A percentile compares a stretch with the other conserved stretches of the same genome.
Conservation (phyloP, 2,329 filamentous ascomycete genomes). For the Talaromyces funiculosus region DNA sequence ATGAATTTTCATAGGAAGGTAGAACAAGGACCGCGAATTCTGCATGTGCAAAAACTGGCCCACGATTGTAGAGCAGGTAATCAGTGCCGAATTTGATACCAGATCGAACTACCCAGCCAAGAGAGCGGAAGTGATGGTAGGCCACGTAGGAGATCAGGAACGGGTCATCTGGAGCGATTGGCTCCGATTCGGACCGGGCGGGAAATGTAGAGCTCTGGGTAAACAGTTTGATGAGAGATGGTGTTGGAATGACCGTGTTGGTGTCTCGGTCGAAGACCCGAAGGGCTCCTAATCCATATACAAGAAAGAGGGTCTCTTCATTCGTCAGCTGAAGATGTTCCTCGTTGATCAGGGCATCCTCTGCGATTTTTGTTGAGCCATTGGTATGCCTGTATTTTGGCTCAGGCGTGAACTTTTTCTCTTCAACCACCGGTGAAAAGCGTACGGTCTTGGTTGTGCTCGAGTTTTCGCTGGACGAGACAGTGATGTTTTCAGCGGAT, state of each 20-base stretch:
- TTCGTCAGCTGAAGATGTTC: slow-evolving; percentile 90
- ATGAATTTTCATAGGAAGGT: slow-evolving; percentile 69
- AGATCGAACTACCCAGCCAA: slow-evolving; percentile 89
- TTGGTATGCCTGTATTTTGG: slow-evolving; percentile 15
- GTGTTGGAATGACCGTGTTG: slow-evolving; percentile 44
- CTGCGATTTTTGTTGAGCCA: slow-evolving; percentile 16
- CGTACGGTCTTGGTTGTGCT: slow-evolving; percentile 56
- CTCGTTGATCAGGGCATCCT: slow-evolving; percentile 43
- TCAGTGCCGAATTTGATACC: slow-evolving; percentile 95
- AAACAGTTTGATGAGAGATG: slow-evolving; percentile 61
- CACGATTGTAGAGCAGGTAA: slow-evolving; percentile 88
- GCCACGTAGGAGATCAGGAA: slow-evolving; percentile 84
- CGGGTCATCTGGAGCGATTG: slow-evolving; percentile 66
- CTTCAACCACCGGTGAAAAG: slow-evolving; percentile 63
- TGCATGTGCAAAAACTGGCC: slow-evolving; percentile 89
- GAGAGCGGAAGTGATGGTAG: slow-evolving; percentile 92
- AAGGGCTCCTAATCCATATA: slow-evolving; percentile 72
- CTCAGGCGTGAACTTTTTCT: slow-evolving; percentile 50
- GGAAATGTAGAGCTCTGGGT: slow-evolving; percentile 67
- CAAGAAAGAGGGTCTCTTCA: slow-evolving; percentile 88
- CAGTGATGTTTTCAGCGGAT: slow-evolving; percentile 13
- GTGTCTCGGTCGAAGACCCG: slow-evolving; percentile 45
- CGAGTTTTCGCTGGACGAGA: slow-evolving; percentile 11
- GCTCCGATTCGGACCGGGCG: slow-evolving; percentile 38
- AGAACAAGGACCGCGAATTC: slow-evolving; percentile 85